Percentiles rank a stretch among this genome's conserved stretches.
These are phyloP conservation scores for Pyrenula aspistea DNA, from an alignment of 495 filamentous ascomycete species.

Conservation along the genomic window DNA sequence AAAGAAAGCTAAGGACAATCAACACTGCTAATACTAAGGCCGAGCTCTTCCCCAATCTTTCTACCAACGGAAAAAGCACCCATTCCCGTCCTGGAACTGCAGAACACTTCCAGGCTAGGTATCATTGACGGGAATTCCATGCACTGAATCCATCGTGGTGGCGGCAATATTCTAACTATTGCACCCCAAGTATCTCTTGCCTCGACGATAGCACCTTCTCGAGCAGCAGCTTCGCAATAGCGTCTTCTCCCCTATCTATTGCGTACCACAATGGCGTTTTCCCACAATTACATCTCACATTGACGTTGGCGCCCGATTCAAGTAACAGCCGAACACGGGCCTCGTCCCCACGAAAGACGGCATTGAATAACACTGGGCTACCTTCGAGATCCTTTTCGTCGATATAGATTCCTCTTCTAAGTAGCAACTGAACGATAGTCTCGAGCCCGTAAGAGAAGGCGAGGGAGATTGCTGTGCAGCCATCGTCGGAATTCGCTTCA, in stretches of 20 bases:
- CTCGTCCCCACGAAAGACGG: constrained; percentile 13
- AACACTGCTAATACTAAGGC: no score
- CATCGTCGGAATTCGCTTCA: background rate
- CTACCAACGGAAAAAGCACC: no score
- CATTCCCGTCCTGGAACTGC: no score
- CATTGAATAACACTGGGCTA: background rate
- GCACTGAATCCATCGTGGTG: no score
- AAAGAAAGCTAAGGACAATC: no score
- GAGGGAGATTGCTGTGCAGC: background rate
- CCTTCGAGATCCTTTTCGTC: background rate
- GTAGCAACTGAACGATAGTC: background rate
- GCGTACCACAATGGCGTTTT: background rate
- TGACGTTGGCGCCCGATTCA: constrained; percentile 5
- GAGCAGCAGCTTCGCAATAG: constrained; percentile 21
- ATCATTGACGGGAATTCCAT: no score
- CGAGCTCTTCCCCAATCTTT: no score
- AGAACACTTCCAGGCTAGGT: no score
- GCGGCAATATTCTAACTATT: background rate
- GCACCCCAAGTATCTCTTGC: background rate
- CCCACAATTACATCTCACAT: background rate
- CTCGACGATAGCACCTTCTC: constrained; percentile 2
- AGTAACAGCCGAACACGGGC: constrained; percentile 19
- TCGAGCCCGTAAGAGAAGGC: background rate
- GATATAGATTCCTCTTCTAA: background rate
- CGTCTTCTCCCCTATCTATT: constrained; percentile 13